Evolutionary conservation across 2,329 filamentous ascomycete species (phyloP).

Genomic region (Harringtonia aguacate): DNA sequence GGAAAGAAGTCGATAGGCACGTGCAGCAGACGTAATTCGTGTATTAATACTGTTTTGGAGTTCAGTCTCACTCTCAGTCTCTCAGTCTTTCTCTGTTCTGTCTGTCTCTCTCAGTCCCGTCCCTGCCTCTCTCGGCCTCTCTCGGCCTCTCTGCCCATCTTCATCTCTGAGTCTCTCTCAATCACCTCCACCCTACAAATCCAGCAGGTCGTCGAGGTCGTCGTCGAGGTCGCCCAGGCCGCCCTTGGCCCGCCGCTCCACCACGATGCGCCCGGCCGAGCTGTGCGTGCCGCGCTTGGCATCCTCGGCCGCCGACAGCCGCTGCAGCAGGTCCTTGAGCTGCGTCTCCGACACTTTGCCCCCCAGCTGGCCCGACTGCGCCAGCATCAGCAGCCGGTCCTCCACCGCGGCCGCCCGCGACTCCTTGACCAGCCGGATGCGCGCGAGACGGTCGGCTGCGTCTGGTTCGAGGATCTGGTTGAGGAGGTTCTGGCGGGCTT

Average conservation of each 20-base stretch:
- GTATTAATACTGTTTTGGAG: too few relatives aligned
- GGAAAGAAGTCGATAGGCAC: too few relatives aligned
- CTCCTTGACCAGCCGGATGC: constrained; percentile 93
- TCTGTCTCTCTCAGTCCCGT: too few relatives aligned
- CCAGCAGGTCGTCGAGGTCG: constrained; percentile 12
- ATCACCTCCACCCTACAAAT: too few relatives aligned
- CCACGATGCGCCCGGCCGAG: constrained; percentile 76
- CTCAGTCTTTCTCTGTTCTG: too few relatives aligned
- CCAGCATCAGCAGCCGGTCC: constrained; percentile 85
- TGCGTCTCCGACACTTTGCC: constrained; percentile 85
- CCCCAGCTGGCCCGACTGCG: constrained; percentile 75
- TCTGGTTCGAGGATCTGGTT: constrained; percentile 90
- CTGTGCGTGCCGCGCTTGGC: constrained; percentile 32
- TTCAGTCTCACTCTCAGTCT: too few relatives aligned
- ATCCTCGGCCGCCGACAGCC: constrained; percentile 76
- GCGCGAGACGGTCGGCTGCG: constrained; percentile 82
- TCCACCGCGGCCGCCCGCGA: constrained; percentile 83
- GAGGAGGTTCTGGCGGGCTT: constrained; percentile 68
- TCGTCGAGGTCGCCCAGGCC: constrained; percentile 82
- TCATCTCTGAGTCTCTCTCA: background rate
- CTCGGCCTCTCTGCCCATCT: background rate
- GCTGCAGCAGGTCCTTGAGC: constrained; percentile 81
- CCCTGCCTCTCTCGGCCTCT: too few relatives aligned
- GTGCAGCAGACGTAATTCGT: too few relatives aligned
- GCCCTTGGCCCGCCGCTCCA: constrained; percentile 63